Conservation (phyloP, 1,284 basidiomycete species). For the Ceratorhiza oryzae-sativae region DNA sequence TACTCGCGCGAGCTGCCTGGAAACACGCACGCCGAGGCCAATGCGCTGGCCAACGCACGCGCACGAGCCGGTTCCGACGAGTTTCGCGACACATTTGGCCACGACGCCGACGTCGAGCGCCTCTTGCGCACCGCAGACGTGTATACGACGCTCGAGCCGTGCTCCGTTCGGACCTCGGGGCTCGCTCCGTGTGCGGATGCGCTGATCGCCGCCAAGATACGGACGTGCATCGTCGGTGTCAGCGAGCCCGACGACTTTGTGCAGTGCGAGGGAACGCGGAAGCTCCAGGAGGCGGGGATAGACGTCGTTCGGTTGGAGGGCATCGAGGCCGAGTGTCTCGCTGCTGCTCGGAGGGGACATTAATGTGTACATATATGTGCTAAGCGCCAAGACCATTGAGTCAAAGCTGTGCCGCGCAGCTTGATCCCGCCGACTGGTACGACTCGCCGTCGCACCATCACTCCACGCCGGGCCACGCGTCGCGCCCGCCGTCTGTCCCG, state of each 20-base stretch:
- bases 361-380: not conserved
- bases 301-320: conserved; percentile 77
- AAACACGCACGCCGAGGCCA: conserved; percentile 98
- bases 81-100: conserved; percentile 49
- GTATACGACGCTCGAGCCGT: conserved; percentile 98
- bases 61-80: conserved; percentile 36
- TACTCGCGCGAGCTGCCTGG: conserved; percentile 93
- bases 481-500: not conserved
- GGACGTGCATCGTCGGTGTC: conserved; percentile 87
- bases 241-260: conserved; percentile 97
- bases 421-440: conserved; percentile 1
- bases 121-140: conserved; percentile 62
- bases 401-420: conserved; percentile 2
- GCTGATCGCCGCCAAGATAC: conserved; percentile 75
- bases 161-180: conserved; percentile 88
- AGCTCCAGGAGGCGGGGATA: conserved; percentile 76
- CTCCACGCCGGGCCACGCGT: conserved; percentile 13
- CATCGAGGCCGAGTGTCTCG: conserved; percentile 77
- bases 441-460: conserved; percentile 24
- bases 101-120: conserved; percentile 59
- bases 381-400: conserved; percentile 20
- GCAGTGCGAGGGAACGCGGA: conserved; percentile 84
- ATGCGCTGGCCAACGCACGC: conserved; percentile 82
- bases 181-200: conserved; percentile 87
- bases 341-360: conserved; percentile 55